Percentiles rank a stretch among this genome's conserved stretches.
Conservation (phyloP, 345 rosid genomes). For the Diplotaxis tenuifolia region DNA sequence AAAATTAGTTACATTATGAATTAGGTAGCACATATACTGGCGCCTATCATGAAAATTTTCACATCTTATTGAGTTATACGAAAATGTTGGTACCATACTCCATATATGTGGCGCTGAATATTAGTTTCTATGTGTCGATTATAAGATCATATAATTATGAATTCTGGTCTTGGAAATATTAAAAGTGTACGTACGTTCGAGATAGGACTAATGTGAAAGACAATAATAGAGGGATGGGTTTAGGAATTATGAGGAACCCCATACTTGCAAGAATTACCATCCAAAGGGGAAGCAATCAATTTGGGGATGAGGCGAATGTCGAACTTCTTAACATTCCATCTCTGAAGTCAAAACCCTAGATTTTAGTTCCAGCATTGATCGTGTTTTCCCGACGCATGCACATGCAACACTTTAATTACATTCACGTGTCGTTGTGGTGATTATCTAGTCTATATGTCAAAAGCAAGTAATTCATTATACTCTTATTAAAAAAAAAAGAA, state of each 20-base stretch:
- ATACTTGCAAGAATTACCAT: slow-evolving; percentile 29
- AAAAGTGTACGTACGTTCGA: slow-evolving; percentile 28
- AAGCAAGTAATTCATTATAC: neutral
- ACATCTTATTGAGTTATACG: slow-evolving; percentile 1
- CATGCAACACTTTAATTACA: slow-evolving; percentile 26
- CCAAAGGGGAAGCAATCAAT: slow-evolving; percentile 30
- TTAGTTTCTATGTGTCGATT: neutral
- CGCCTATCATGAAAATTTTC: neutral
- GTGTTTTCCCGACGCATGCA: slow-evolving; percentile 34
- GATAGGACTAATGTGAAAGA: slow-evolving; percentile 29
- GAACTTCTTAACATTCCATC: slow-evolving; percentile 33
- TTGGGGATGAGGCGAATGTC: slow-evolving; percentile 24
- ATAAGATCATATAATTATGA: neutral
- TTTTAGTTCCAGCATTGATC: slow-evolving; percentile 31
- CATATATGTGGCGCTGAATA: slow-evolving; percentile 3
- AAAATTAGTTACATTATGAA: neutral
- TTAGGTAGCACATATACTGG: neutral
- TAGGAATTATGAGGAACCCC: slow-evolving; percentile 30
- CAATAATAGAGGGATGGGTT: slow-evolving; percentile 35
- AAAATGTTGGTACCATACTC: neutral
- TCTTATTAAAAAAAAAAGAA: neutral
- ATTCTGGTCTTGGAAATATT: slow-evolving; percentile 26
- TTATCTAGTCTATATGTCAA: neutral
- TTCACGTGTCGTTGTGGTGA: slow-evolving; percentile 32
- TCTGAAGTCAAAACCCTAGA: slow-evolving; percentile 37